Evolutionary conservation across 176 grass and related monocot genomes (phyloP), one percentile per base, ranked within the genome.

Genomic region (Thinopyrum elongatum): DNA sequence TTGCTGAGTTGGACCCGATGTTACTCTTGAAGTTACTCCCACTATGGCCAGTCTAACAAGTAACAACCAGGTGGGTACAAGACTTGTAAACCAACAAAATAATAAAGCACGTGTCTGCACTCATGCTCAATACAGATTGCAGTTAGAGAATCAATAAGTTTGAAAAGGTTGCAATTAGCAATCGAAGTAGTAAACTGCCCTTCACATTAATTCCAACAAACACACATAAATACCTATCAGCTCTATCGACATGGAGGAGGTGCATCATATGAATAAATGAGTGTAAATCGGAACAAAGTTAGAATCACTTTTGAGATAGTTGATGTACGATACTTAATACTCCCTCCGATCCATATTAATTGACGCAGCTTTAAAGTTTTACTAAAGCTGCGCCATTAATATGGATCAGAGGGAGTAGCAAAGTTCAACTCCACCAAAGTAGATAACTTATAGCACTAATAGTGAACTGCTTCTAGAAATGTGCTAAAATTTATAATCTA

Each of bases 401-500:
- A 14, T 46, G 42, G 42, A 14, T 14, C 42, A 14, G 42, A 46
- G 42, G 42, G 42, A 46, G 42, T 46, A 46, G 42, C 42, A 46
- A 46, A 46, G 42, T 46, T 46, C 42, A 46, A 46, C 42, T 46
- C 42, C 42, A 46, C 12, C 42, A 46, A 46, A 14, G 42, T 14
- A 46, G 42, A 46, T 12, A 46, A 46, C 42, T 46, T 46, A 46
- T 46, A 46, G 42, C 31, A 16, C 30, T 31, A 22, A 70, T 12
- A 72, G 14, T 63, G 46, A 83, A 74, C 31, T 85, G 42, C 57
- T 89, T 51, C 29, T 64, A 57, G 17, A 60, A 42, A 81, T 74
- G 33, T 85, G 26, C 23, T 84, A 79, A 80, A 28, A 41, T 51
- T 29, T 84, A 16, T 36, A 29, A n/a, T 60, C 57, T 30, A 59